A percentile compares a stretch with the other conserved stretches of the same genome.
phyloP scores from a whole-genome alignment of 805 yeast species.

The Suhomyces xylopsoci region DNA sequence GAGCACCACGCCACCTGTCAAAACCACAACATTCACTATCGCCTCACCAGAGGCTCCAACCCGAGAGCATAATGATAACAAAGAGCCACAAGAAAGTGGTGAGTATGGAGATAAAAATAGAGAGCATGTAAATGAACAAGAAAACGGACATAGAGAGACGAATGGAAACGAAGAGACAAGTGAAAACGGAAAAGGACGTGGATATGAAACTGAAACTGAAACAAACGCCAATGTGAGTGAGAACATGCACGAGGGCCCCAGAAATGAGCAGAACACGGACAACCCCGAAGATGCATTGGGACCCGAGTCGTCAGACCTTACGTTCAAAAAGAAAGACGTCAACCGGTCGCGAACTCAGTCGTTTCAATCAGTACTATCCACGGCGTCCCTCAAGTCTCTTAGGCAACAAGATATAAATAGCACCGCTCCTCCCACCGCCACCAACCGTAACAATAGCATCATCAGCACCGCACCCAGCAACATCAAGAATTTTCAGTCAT shows the following conservation, averaged over 20 bases:
- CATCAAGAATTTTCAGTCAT: slow-evolving; percentile 39
- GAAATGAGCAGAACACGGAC: not conserved
- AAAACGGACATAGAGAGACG: not conserved
- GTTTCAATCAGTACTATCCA: slow-evolving; percentile 42
- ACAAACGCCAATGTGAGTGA: not conserved
- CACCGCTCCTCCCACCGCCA: slow-evolving; percentile 8
- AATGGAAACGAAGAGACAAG: not conserved
- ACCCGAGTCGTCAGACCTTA: slow-evolving; percentile 15
- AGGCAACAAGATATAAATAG: slow-evolving; percentile 25
- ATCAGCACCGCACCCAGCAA: slow-evolving; percentile 8
- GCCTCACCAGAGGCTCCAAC: not conserved
- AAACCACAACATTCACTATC: slow-evolving; percentile 2
- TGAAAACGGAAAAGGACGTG: not conserved
- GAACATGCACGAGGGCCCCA: not conserved
- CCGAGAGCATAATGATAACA: not conserved
- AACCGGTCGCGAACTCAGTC: slow-evolving; percentile 38
- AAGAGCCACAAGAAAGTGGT: not conserved
- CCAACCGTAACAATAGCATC: slow-evolving; percentile 8
- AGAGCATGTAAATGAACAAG: not conserved
- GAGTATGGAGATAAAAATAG: not conserved
- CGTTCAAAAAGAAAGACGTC: slow-evolving; percentile 39
- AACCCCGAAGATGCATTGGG: slow-evolving; percentile 1
- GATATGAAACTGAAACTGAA: not conserved
- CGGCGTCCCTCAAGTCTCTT: slow-evolving; percentile 41
- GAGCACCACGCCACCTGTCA: not conserved